phyloP scores from a whole-genome alignment of 164 flowering plant species.

The Umbellularia californica region DNA sequence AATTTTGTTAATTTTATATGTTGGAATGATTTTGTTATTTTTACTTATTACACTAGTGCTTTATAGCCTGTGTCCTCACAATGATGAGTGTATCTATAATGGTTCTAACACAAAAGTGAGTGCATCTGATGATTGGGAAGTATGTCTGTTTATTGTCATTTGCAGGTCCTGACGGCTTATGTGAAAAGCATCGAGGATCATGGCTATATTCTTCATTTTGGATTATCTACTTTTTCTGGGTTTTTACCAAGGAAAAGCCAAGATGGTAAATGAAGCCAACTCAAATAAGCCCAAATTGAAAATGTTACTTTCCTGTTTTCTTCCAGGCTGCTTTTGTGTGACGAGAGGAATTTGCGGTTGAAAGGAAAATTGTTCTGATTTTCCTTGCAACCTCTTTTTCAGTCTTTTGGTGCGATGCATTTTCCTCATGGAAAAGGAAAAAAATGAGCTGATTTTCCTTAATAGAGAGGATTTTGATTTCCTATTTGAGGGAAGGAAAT shows the following conservation, averaged over 20 bases:
- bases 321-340: not conserved
- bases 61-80: not conserved
- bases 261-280: constrained; percentile 32
- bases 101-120: not conserved
- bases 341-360: no score
- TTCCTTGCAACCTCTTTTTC: no score
- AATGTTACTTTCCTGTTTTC: not conserved
- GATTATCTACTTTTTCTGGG: constrained; percentile 65
- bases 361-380: no score
- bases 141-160: constrained; percentile 4
- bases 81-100: not conserved
- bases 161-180: constrained; percentile 73
- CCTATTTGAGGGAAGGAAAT: no score
- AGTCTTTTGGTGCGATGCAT: no score
- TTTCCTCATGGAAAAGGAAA: no score
- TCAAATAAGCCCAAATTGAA: not conserved
- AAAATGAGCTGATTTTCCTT: no score
- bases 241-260: constrained; percentile 54
- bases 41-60: not conserved
- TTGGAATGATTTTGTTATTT: not conserved
- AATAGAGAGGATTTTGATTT: no score
- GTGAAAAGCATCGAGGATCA: constrained; percentile 97
- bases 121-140: not conserved
- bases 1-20: not conserved
- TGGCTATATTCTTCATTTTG: constrained; percentile 94